phyloP scores from a whole-genome alignment of 306 rosid species.

The Fagus sylvatica region DNA sequence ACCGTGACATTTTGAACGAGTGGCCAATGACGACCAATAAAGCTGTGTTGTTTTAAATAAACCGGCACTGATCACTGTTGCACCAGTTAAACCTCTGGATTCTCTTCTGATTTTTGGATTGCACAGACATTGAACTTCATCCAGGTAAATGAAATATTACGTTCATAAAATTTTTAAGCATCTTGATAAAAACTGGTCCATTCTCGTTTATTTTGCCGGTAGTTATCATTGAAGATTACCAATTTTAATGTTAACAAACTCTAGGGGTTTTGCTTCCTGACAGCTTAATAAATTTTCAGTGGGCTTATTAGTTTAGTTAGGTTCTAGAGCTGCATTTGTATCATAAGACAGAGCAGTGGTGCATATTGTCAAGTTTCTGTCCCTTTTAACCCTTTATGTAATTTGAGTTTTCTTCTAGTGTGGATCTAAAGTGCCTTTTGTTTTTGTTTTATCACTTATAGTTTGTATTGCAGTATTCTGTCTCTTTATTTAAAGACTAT shows the following conservation, averaged over 20 bases:
- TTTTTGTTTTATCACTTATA: neutral
- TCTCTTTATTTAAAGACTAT: neutral
- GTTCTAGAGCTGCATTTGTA: slow-evolving; percentile 1
- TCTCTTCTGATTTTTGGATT: slow-evolving; percentile 7
- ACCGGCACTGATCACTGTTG: neutral
- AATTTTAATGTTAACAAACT: neutral
- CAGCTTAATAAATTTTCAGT: slow-evolving; percentile 2
- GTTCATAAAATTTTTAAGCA: neutral
- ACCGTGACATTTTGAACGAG: neutral
- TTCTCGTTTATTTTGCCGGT: neutral
- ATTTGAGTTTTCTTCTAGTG: neutral
- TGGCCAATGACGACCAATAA: neutral
- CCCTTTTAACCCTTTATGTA: neutral
- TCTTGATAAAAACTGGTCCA: neutral
- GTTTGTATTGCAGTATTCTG: neutral
- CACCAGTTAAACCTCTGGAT: neutral
- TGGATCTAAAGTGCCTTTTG: neutral
- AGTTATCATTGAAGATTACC: neutral
- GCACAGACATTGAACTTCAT: neutral
- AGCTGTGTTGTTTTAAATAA: neutral
- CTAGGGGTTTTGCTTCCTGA: neutral
- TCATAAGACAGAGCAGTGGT: neutral
- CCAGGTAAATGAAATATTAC: neutral
- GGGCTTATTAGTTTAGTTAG: neutral
- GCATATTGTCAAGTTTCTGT: neutral